phyloP scores from a whole-genome alignment of 495 filamentous ascomycete species.

The Penicillium roqueforti region DNA sequence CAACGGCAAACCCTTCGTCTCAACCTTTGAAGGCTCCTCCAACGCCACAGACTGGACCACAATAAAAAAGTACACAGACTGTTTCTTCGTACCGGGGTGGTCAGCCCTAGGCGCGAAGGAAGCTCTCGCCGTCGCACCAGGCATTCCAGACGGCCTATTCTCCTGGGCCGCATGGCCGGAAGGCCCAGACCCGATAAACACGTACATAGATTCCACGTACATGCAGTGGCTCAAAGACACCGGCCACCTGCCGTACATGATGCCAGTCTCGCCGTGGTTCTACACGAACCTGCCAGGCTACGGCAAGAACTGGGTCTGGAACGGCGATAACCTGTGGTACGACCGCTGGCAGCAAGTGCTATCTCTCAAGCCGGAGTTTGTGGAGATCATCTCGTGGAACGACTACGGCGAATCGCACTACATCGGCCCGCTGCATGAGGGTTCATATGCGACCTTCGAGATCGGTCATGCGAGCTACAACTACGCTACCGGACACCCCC shows the following conservation, averaged over 20 bases:
- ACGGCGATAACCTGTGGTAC: constrained; percentile 68
- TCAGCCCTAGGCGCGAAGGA: constrained; percentile 53
- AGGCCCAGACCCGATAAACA: constrained; percentile 50
- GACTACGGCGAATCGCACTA: constrained; percentile 77
- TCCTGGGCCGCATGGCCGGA: constrained; percentile 75
- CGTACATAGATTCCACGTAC: constrained; percentile 52
- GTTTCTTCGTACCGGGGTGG: constrained; percentile 63
- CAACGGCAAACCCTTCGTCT: constrained; percentile 58
- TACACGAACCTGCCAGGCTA: constrained; percentile 66
- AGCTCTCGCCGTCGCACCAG: constrained; percentile 38
- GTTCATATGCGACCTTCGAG: constrained; percentile 31
- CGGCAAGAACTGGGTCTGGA: constrained; percentile 71
- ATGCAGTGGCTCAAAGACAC: constrained; percentile 48
- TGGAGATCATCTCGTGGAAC: constrained; percentile 62
- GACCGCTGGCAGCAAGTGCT: constrained; percentile 68
- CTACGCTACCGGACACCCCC: constrained; percentile 49
- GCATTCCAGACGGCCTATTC: constrained; percentile 56
- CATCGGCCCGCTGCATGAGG: constrained; percentile 52
- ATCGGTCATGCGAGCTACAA: constrained; percentile 47
- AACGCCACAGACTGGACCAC: constrained; percentile 54
- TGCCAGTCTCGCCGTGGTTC: constrained; percentile 75
- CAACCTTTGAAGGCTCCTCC: constrained; percentile 64
- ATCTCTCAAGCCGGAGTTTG: constrained; percentile 58
- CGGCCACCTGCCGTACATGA: constrained; percentile 60
- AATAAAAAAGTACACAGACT: constrained; percentile 48